These are phyloP conservation scores for Wakefieldia striispora DNA, from an alignment of 768 basidiomycete species.

Conservation along the genomic window DNA sequence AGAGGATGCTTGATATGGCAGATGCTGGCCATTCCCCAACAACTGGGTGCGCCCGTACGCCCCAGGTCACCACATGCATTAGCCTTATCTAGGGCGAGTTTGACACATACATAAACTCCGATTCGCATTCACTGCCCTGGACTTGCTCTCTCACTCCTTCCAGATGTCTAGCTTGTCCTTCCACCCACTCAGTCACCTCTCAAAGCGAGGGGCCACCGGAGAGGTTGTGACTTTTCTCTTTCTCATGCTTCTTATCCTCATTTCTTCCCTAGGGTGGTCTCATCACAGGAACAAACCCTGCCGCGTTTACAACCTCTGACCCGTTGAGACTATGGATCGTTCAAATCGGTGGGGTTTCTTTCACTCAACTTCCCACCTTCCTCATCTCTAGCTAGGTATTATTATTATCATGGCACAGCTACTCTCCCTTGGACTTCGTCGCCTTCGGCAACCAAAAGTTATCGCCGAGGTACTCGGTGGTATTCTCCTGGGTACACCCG, in stretches of 20 bases:
- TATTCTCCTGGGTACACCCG: conserved; percentile 72
- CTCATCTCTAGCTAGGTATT: conserved; percentile 47
- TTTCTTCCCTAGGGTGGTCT: conserved; percentile 60
- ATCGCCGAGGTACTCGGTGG: conserved; percentile 87
- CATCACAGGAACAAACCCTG: conserved; percentile 72
- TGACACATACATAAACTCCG: no score
- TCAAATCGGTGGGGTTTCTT: conserved; percentile 59
- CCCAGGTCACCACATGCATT: no score
- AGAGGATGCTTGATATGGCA: no score
- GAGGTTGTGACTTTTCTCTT: conserved; percentile 13
- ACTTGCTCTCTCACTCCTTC: not conserved
- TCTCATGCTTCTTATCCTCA: not conserved
- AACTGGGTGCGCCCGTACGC: no score
- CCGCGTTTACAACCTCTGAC: conserved; percentile 58
- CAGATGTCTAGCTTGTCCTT: not conserved
- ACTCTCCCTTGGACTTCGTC: conserved; percentile 69
- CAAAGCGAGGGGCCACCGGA: conserved; percentile 18
- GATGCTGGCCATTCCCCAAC: no score
- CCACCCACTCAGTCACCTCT: not conserved
- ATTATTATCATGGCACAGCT: conserved; percentile 80
- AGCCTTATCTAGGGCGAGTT: no score
- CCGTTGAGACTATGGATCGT: conserved; percentile 78
- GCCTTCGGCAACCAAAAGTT: conserved; percentile 80
- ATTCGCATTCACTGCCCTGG: no score
- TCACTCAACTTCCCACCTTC: not conserved